Conservation (phyloP, 1,284 basidiomycete genomes). For the Rhodotorula sp. region DNA sequence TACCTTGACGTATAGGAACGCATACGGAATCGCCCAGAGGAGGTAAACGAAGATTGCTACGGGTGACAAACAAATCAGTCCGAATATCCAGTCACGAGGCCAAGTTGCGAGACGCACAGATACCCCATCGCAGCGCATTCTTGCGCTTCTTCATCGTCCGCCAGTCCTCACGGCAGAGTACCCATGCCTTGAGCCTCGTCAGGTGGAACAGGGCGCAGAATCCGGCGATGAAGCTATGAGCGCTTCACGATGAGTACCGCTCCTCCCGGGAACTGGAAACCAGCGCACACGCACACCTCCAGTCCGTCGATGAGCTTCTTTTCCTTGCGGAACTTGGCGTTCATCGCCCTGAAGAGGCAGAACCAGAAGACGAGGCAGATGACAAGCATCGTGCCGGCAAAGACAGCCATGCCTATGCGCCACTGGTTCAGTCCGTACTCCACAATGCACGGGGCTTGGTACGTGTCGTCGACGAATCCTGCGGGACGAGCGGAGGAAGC, state of each 20-base stretch:
- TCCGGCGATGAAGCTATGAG: neutral
- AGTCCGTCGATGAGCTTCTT: neutral
- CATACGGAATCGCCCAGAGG: neutral
- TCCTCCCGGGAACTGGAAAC: neutral
- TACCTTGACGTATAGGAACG: neutral
- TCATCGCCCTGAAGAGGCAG: conserved; percentile 1
- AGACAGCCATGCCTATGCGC: conserved; percentile 6
- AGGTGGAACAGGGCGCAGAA: neutral
- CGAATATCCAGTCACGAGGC: too few relatives aligned
- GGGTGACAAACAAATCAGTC: too few relatives aligned
- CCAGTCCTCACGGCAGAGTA: neutral
- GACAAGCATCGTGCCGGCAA: neutral
- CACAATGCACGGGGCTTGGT: conserved; percentile 14
- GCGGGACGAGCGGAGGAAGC: neutral
- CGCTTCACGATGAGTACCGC: neutral
- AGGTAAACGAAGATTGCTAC: neutral
- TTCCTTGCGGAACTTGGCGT: neutral
- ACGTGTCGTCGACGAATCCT: neutral
- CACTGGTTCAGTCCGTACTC: conserved; percentile 5
- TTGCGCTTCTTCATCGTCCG: neutral
- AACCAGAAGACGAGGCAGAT: neutral
- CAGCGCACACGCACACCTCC: neutral
- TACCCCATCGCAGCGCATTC: neutral
- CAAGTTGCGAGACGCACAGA: neutral
- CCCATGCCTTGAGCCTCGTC: neutral